phyloP scores from a whole-genome alignment of 495 filamentous ascomycete species.

The Niebla homalea region DNA sequence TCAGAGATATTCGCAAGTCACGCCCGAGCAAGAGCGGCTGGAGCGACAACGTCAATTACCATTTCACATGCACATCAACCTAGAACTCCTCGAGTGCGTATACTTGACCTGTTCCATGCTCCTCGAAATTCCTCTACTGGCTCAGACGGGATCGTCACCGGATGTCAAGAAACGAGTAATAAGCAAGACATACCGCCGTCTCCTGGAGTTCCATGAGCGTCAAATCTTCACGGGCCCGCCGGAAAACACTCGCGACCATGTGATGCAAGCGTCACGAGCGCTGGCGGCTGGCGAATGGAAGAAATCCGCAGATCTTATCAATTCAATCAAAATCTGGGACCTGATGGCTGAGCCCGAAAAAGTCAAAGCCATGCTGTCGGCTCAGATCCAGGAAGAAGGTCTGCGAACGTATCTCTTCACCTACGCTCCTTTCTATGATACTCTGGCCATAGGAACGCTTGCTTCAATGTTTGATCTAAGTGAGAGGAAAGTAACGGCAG shows the following conservation, averaged over 20 bases:
- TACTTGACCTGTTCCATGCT: conserved; percentile 99
- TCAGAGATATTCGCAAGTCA: conserved; percentile 86
- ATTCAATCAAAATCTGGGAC: conserved; percentile 98
- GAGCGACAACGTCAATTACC: conserved; percentile 93
- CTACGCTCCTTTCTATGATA: conserved; percentile 98
- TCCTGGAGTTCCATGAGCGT: conserved; percentile 98
- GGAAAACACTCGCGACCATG: conserved; percentile 96
- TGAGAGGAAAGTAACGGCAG: conserved; percentile 76
- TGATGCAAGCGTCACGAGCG: conserved; percentile 97
- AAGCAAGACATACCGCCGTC: conserved; percentile 97
- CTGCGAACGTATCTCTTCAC: conserved; percentile 98
- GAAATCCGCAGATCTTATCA: conserved; percentile 81
- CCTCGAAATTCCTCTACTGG: conserved; percentile 91
- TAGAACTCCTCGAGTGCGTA: conserved; percentile 93
- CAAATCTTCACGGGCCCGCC: conserved; percentile 98
- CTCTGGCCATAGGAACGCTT: conserved; percentile 70
- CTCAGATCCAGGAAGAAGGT: conserved; percentile 97
- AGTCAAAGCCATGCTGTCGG: conserved; percentile 92
- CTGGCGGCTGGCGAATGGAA: conserved; percentile 97
- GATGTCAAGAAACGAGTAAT: conserved; percentile 97
- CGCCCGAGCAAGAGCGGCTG: conserved; percentile 91
- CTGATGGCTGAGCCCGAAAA: conserved; percentile 72
- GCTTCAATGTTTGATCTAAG: conserved; percentile 92
- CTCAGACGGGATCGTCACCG: conserved; percentile 88
- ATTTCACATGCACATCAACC: conserved; percentile 99